Evolutionary conservation across 768 basidiomycete species (phyloP).

Genomic region (Boletales sp.): DNA sequence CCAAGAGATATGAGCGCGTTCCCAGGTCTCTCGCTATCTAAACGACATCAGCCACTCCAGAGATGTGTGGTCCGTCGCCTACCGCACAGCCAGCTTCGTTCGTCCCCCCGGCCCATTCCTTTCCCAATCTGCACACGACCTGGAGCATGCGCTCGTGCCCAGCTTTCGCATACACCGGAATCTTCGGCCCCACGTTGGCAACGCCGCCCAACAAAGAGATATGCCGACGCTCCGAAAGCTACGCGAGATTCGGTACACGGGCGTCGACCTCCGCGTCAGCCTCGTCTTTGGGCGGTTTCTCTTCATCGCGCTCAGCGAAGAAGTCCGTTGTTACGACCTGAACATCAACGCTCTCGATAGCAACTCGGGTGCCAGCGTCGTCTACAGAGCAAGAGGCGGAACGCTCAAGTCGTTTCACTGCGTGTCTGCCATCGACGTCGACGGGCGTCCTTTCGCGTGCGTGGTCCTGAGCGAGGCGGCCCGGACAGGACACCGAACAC

Average conservation of each 20-base stretch:
- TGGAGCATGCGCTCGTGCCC: too few species aligned
- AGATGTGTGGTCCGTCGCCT: too few species aligned
- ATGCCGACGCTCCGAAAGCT: background rate
- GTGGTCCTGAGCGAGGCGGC: too few species aligned
- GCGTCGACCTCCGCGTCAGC: background rate
- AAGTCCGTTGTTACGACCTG: conserved; percentile 16
- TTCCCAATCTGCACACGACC: too few species aligned
- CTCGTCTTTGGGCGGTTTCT: conserved; percentile 16
- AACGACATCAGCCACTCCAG: too few species aligned
- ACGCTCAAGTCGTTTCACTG: conserved; percentile 4
- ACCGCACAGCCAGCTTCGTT: too few species aligned
- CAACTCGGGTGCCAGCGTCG: conserved; percentile 7
- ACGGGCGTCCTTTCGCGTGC: too few species aligned
- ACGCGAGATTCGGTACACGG: conserved; percentile 8
- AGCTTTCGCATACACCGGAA: conserved; percentile 6
- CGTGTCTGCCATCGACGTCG: conserved; percentile 1
- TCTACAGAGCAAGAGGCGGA: background rate
- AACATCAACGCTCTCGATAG: background rate
- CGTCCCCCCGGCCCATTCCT: too few species aligned
- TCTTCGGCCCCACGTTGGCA: background rate
- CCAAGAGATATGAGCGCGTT: too few species aligned
- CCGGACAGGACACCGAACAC: too few species aligned
- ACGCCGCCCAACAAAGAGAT: background rate
- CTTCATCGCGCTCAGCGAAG: conserved; percentile 9
- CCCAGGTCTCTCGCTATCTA: too few species aligned